Percentiles rank a stretch among this genome's conserved stretches.
These are phyloP conservation scores for Erythrophleum fordii DNA, from an alignment of 306 rosid species.

Conservation along the genomic window DNA sequence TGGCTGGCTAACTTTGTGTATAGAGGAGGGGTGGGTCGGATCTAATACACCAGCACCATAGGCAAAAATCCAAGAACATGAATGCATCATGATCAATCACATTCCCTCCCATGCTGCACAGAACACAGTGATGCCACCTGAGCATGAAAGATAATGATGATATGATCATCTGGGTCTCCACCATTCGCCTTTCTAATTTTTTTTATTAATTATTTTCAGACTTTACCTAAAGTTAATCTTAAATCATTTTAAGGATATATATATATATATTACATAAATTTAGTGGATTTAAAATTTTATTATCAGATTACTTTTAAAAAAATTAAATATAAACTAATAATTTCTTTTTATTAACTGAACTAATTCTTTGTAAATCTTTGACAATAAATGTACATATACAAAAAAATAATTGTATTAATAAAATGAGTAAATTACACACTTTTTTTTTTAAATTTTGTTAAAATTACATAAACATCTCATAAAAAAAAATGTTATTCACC, in stretches of 20 bases:
- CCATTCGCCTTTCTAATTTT: neutral
- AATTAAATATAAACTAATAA: too few species aligned
- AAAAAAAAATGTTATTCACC: too few species aligned
- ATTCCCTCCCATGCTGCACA: neutral
- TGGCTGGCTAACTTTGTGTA: slow-evolving; percentile 9
- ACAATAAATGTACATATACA: neutral
- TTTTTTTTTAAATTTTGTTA: too few species aligned
- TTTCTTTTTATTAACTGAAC: too few species aligned
- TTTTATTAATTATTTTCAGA: neutral
- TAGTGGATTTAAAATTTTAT: too few species aligned
- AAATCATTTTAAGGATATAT: neutral
- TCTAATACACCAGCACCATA: neutral
- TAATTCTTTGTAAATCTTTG: too few species aligned
- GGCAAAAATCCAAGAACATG: slow-evolving; percentile 6
- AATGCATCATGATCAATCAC: neutral
- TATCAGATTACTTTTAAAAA: too few species aligned
- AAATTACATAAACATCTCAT: too few species aligned
- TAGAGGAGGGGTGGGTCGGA: neutral
- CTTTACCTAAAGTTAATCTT: neutral
- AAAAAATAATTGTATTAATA: neutral
- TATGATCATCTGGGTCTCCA: neutral
- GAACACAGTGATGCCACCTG: neutral
- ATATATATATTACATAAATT: too few species aligned
- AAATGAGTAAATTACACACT: too few species aligned
- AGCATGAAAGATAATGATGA: neutral